Percentiles rank a stretch among this genome's conserved stretches.
These are phyloP conservation scores for Coemansia sp. DNA, from an alignment of 192 early-diverging fungal species.

Conservation along the genomic window DNA sequence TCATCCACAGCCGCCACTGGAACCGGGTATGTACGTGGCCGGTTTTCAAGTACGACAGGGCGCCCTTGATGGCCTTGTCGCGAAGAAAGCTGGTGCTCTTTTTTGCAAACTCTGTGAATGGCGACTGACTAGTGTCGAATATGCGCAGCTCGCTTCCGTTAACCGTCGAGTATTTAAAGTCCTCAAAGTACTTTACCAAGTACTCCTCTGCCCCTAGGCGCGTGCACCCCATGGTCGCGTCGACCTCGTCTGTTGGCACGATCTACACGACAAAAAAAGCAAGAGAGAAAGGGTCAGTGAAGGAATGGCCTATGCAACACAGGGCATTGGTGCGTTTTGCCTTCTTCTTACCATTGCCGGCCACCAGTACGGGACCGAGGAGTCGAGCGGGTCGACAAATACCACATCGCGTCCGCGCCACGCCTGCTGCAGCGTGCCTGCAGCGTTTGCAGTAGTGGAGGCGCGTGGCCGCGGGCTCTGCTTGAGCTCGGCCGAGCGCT, in stretches of 20 bases:
- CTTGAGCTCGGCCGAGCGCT: slow-evolving; percentile 4
- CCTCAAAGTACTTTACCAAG: slow-evolving; percentile 57
- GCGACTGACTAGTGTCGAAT: slow-evolving; percentile 35
- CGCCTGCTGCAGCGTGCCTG: slow-evolving; percentile 3
- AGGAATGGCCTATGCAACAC: too few relatives aligned
- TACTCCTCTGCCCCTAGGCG: slow-evolving; percentile 33
- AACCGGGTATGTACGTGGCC: slow-evolving; percentile 42
- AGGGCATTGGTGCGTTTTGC: too few relatives aligned
- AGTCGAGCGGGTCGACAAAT: slow-evolving; percentile 65
- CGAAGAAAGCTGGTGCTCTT: slow-evolving; percentile 25
- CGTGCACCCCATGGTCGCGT: slow-evolving; percentile 47
- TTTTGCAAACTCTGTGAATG: slow-evolving; percentile 45
- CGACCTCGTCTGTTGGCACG: slow-evolving; percentile 54
- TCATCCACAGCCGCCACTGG: slow-evolving; percentile 45
- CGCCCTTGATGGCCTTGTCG: slow-evolving; percentile 42
- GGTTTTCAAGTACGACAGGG: slow-evolving; percentile 34
- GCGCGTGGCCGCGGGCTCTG: slow-evolving; percentile 2
- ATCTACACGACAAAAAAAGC: slow-evolving; percentile 32
- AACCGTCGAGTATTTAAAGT: slow-evolving; percentile 50
- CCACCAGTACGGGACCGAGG: slow-evolving; percentile 60
- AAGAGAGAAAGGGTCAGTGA: too few relatives aligned
- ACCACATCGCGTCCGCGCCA: slow-evolving; percentile 56
- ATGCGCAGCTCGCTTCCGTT: slow-evolving; percentile 38
- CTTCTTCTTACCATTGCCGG: slow-evolving; percentile 54
- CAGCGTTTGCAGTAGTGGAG: background rate